Conservation (phyloP, 305 asterid species). For the Andrographis paniculata region DNA sequence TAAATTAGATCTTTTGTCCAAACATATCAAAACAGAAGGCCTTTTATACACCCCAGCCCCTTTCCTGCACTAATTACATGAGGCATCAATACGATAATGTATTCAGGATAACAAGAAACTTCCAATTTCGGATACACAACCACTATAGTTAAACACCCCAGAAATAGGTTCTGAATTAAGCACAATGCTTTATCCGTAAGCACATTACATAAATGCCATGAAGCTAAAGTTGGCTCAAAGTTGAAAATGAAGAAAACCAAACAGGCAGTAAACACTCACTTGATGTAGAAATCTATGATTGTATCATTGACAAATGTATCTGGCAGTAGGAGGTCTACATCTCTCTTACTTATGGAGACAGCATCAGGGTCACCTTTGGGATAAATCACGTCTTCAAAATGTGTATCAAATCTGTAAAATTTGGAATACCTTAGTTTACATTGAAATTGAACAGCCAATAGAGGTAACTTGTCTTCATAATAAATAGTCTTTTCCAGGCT, state of each 20-base stretch:
- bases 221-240: too few species aligned
- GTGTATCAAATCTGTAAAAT: conserved; percentile 54
- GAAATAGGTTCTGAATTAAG: too few species aligned
- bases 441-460: conserved; percentile 13
- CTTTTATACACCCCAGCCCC: too few species aligned
- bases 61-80: too few species aligned
- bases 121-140: too few species aligned
- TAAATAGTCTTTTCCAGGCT: background rate
- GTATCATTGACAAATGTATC: conserved; percentile 94
- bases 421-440: conserved; percentile 18
- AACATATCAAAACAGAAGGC: too few species aligned
- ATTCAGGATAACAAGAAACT: too few species aligned
- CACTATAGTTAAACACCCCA: too few species aligned
- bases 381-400: conserved; percentile 79
- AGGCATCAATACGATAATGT: too few species aligned
- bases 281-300: conserved; percentile 83
- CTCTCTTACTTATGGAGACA: conserved; percentile 83
- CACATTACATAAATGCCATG: too few species aligned
- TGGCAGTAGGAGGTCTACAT: conserved; percentile 78
- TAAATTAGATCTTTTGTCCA: too few species aligned
- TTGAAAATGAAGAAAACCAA: background rate
- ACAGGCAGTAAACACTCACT: conserved; percentile 46
- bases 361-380: conserved; percentile 95
- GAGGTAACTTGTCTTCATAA: background rate
- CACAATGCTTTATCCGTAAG: too few species aligned